Base-by-base conservation (phyloP, 306 rosid genomes). In the Glycine tomentella region DNA sequence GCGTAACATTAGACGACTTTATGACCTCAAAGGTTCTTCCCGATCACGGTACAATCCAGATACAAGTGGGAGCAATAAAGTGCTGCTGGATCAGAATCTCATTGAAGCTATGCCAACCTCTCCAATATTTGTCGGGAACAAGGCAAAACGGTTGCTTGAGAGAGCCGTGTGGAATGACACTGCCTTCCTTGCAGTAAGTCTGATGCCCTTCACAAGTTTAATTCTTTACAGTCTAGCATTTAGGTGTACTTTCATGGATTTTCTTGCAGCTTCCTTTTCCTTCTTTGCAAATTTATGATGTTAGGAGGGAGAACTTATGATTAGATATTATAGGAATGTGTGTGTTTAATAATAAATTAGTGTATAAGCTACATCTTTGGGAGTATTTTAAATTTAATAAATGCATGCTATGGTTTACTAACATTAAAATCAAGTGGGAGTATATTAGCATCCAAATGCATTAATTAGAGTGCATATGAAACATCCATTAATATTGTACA, bases 101-200 rank as follows among this genome's bases (percentile, higher is more conserved):
- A 88, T 93, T 74, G 97, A 93, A 91, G 88, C 94, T 80, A 91
- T 93, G 96, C 91, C 91, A 70, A 93, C 97, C 80, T 91, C 96
- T 80, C 97, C 97, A 53, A 93, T 93, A 81, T 91, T 93, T 72
- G 91, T 93, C 53, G 97, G 97, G 81, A 90, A 85, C 86, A 88
- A 87, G 84, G 94, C 96, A 69, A 93, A 93, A 70, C 88, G 97
- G 74, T 57, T 87, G 83, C 88, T 93, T 4, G 97, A 88, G 91
- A 91, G 97, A 84, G 96, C 97, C 8, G 97, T 93, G 82, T 93
- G 97, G 97, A 93, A 93, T 76, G 97, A 93, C 81, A 93, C 97
- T 38, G 83, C 94, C 40, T 91, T 91, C 88, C 97, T 93, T 73
- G 97, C 96, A 36, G 97, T 93, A 89, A 91, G 97, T 93, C 63